Evolutionary conservation across 345 rosid species (phyloP), one percentile per base, ranked within the genome.

Genomic region (Sisymbrium irio): DNA sequence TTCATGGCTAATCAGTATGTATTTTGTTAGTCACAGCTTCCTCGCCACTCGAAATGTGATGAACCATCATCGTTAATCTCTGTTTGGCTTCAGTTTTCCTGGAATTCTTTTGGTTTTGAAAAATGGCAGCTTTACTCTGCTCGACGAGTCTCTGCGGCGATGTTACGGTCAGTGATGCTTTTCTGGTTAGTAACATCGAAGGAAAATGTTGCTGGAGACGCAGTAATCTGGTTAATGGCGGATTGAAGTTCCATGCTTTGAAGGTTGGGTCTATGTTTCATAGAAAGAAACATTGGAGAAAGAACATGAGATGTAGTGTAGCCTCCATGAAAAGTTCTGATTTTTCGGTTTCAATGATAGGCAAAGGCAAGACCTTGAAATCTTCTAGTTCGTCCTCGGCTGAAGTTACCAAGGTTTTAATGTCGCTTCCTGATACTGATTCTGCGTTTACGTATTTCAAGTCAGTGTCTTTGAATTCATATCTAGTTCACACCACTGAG

Each of bases 401-500:
- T 36, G 91, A 86, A 77, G 82, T 87, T 41, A 22, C 71, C 14
- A 77, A 64, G 73, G 81, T 70, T 77, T 66, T 94, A 70, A 80
- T 53, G 80, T 83, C 89, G 45, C 66, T 78, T 76, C 68, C 85
- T 2, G 89, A 88, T 76, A 82, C 88, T 0, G 81, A 74, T 59
- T 80, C 88, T 67, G 86, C 91, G 51, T 46, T 88, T 72, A 67
- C 78, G 3, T 91, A 89, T 82, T 91, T 94, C 36, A 86, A 81
- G 57, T 89, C 87, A 3, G 73, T 88, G 17, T 86, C 91, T 22
- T 69, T 76, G 57, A 55, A 77, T 61, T 81, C 76, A 18, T 64
- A 27, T 77, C 79, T 82, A 30, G 82, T 83, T 62, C 97, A 84
- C 76, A 85, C 89, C 28, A 85, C 88, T 36, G 85, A 83, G 69